phyloP scores from a whole-genome alignment of 1,284 basidiomycete species.

The Cryptococcus sp. region DNA sequence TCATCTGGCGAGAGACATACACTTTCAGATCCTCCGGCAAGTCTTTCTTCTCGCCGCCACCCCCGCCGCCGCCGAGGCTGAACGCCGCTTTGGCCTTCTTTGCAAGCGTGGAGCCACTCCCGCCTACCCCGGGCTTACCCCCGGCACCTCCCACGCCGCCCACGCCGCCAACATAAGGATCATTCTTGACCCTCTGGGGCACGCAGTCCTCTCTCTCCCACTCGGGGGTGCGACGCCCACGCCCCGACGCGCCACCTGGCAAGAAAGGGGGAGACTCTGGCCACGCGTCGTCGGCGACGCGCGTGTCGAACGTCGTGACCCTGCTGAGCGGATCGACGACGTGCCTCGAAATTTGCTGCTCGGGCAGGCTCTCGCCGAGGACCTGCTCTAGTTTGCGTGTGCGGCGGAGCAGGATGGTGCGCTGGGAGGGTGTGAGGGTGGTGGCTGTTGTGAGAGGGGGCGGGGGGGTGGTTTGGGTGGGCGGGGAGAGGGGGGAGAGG shows the following conservation, averaged over 20 bases:
- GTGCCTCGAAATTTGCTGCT: conserved; percentile 26
- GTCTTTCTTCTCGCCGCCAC: not conserved
- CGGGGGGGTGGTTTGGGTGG: not conserved
- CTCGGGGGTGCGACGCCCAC: conserved; percentile 14
- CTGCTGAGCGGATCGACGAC: conserved; percentile 31
- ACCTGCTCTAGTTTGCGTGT: conserved; percentile 72
- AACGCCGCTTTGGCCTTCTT: conserved; percentile 18
- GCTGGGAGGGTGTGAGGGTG: conserved; percentile 60
- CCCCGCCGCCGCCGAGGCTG: not conserved
- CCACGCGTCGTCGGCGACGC: conserved; percentile 19
- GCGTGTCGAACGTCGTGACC: conserved; percentile 15
- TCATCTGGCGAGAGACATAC: conserved; percentile 25
- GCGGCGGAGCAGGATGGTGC: conserved; percentile 66
- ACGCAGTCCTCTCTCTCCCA: conserved; percentile 32
- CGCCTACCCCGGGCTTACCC: not conserved
- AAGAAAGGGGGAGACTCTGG: conserved; percentile 15
- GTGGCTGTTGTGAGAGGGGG: not conserved
- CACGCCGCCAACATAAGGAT: not conserved
- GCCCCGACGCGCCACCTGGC: too few species aligned
- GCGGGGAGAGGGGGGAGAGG: not conserved
- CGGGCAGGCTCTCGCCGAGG: conserved; percentile 56
- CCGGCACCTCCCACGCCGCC: not conserved
- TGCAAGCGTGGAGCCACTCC: conserved; percentile 1
- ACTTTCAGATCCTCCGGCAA: conserved; percentile 20
- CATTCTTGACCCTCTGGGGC: conserved; percentile 10